Percentiles rank a stretch among this genome's conserved stretches.
These are phyloP conservation scores for Penicillium sp. DNA, from an alignment of 2,329 filamentous ascomycete genomes.

Conservation along the genomic window DNA sequence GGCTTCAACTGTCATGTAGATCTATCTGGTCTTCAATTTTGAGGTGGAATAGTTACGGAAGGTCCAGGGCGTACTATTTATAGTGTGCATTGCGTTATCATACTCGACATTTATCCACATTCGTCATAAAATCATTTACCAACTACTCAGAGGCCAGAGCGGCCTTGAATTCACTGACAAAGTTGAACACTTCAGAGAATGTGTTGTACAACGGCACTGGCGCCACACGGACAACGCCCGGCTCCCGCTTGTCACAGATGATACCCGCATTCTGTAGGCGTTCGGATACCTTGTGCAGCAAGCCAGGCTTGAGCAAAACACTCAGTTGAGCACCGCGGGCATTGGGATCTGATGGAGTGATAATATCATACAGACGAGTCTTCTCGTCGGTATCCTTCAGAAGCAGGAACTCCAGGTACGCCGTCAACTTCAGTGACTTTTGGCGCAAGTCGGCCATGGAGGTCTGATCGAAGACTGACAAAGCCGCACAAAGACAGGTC, in stretches of 20 bases:
- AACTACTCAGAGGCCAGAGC: constrained; percentile 20
- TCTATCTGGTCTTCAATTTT: not conserved
- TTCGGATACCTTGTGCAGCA: constrained; percentile 66
- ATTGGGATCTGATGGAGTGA: constrained; percentile 66
- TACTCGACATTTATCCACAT: not conserved
- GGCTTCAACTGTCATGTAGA: not conserved
- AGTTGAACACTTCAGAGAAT: constrained; percentile 67
- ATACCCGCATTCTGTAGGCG: constrained; percentile 68
- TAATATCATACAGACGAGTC: constrained; percentile 52
- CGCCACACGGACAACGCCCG: constrained; percentile 77
- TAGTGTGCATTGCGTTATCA: not conserved
- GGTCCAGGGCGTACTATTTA: not conserved
- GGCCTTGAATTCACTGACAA: constrained; percentile 41
- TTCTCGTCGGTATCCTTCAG: constrained; percentile 35
- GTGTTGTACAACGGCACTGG: constrained; percentile 80
- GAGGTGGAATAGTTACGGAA: not conserved
- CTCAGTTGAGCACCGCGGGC: constrained; percentile 76
- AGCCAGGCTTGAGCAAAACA: constrained; percentile 63
- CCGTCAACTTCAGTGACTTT: constrained; percentile 70
- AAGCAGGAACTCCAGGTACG: constrained; percentile 69
- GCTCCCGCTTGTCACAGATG: constrained; percentile 77
- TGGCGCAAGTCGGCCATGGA: constrained; percentile 63
- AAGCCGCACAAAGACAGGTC: constrained; percentile 64
- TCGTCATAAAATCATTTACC: not conserved
- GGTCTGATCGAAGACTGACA: constrained; percentile 71